Evolutionary conservation across 2,329 filamentous ascomycete species (phyloP), one percentile per base, ranked within the genome.

Genomic region (Fusarium buharicum): DNA sequence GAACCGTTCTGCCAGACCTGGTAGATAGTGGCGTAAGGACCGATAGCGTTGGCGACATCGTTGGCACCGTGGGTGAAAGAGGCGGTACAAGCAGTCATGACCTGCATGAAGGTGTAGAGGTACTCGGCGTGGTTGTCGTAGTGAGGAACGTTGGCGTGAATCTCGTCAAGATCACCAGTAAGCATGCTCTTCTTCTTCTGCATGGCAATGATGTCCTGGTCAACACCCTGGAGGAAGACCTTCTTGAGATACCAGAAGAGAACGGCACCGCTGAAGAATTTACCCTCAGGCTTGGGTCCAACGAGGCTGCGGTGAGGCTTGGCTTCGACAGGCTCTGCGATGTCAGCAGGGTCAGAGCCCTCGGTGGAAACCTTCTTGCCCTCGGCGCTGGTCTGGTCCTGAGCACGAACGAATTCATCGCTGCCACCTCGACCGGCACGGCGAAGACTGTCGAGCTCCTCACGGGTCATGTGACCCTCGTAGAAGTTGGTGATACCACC

Each of bases 61-160:
- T 90, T 90, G 64, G 86, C 86, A 20, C 87, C 87, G 74, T 90
- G 86, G 0, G 84, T 84, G 66, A 89, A 88, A 0, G 85, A 87
- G 4, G 86, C 86, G 16, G 86, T 86, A 65, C 82, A 83, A 12
- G 86, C 86, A 10, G 86, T 86, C 75, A 86, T 79, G 68, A 87
- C 75, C 67, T 87, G 85, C 49, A 86, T 78, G 71, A 86, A 87
- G 8, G 82, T 84, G 75, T 84, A 88, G 36, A 85, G 76, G 73
- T 85, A 85, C 73, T 89, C 86, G 3, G 65, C 54, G 0, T 51
- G 68, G 74, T 89, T 89, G 68, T 87, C 81, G 73, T 83, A 89
- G 70, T 87, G 85, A 24, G 80, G 74, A 3, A 84, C 85, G 24
- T 78, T 80, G 14, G 83, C 83, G 69, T 88, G 84, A 51, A 85